These are phyloP conservation scores for Tephrocybe sp. DNA, from an alignment of 768 basidiomycete species.

Conservation along the genomic window DNA sequence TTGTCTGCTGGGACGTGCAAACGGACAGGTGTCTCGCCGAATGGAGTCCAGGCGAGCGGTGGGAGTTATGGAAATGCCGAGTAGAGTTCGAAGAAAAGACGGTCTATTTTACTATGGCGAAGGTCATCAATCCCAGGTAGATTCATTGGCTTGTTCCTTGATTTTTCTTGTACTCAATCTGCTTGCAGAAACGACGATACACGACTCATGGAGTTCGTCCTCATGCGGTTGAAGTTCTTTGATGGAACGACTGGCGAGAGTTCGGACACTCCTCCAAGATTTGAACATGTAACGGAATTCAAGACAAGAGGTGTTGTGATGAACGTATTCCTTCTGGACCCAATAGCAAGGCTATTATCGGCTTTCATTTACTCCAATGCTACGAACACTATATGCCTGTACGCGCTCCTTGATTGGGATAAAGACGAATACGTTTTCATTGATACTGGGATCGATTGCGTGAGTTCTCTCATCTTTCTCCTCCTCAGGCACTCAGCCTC, in stretches of 20 bases:
- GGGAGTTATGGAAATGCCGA: slow-evolving; percentile 79
- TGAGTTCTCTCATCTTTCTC: slow-evolving; percentile 34
- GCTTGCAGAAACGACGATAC: slow-evolving; percentile 56
- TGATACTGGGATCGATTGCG: slow-evolving; percentile 73
- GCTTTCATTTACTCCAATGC: slow-evolving; percentile 66
- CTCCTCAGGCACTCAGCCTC: neutral
- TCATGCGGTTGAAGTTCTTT: slow-evolving; percentile 67
- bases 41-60: slow-evolving; percentile 62
- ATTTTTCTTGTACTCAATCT: neutral
- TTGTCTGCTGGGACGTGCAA: slow-evolving; percentile 77
- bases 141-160: slow-evolving; percentile 21
- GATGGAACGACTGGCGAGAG: slow-evolving; percentile 43
- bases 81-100: slow-evolving; percentile 73
- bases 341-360: slow-evolving; percentile 55
- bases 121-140: slow-evolving; percentile 51
- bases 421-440: slow-evolving; percentile 68
- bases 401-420: slow-evolving; percentile 66
- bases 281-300: slow-evolving; percentile 62
- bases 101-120: slow-evolving; percentile 78
- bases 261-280: slow-evolving; percentile 41
- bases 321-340: slow-evolving; percentile 77
- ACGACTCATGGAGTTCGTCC: slow-evolving; percentile 67
- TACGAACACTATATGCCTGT: slow-evolving; percentile 57
- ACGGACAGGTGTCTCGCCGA: slow-evolving; percentile 61
- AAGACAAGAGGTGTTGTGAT: slow-evolving; percentile 68